These are phyloP conservation scores for Colletotrichum sp. DNA, from an alignment of 2,329 filamentous ascomycete species.

Conservation along the genomic window DNA sequence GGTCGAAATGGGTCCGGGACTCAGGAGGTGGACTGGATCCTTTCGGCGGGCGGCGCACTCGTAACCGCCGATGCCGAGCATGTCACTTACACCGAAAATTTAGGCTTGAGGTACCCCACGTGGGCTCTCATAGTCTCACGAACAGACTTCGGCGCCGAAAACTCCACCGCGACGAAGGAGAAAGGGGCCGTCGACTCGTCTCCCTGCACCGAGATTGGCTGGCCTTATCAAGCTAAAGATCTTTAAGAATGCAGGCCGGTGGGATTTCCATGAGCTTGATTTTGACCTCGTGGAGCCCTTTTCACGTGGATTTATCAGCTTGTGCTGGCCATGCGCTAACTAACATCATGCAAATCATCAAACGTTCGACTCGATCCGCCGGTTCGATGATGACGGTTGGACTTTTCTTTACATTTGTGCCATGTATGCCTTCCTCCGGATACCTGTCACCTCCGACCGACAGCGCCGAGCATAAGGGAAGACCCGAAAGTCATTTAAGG, in stretches of 20 bases:
- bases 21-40: not conserved
- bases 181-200: not conserved
- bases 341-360: not conserved
- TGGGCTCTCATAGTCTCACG: not conserved
- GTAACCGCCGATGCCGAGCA: not conserved
- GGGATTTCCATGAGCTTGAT: not conserved
- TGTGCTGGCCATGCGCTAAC: not conserved
- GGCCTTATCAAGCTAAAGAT: not conserved
- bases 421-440: not conserved
- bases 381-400: not conserved
- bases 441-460: not conserved
- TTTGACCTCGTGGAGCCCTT: not conserved
- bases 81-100: not conserved
- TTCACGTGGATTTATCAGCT: not conserved
- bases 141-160: not conserved
- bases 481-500: not conserved
- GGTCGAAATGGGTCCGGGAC: not conserved
- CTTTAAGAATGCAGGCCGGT: not conserved
- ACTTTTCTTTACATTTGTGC: not conserved
- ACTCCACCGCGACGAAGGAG: not conserved
- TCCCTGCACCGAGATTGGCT: not conserved
- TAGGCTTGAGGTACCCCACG: not conserved
- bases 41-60: not conserved
- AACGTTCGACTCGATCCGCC: not conserved
- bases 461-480: not conserved